A percentile compares a stretch with the other conserved stretches of the same genome.
These are phyloP conservation scores for Botryotinia convoluta DNA, from an alignment of 2,329 filamentous ascomycete species.

Conservation along the genomic window DNA sequence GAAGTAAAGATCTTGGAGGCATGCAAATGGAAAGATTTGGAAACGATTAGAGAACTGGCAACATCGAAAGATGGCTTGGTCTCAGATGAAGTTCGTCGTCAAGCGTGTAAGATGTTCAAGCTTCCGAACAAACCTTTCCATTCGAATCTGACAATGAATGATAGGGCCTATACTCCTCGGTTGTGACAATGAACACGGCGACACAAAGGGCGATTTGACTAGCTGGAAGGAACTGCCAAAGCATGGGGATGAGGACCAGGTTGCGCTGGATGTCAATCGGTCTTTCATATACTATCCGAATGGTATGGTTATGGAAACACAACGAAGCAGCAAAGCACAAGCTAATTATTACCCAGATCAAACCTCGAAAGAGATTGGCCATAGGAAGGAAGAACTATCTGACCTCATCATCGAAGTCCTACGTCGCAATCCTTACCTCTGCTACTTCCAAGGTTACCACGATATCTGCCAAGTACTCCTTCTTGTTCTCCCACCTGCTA, in stretches of 20 bases:
- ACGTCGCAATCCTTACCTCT: conserved; percentile 76
- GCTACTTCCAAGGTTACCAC: conserved; percentile 98
- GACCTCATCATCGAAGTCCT: conserved; percentile 78
- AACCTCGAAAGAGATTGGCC: conserved; percentile 64
- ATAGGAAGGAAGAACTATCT: conserved; percentile 73
- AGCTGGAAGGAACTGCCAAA: conserved; percentile 54
- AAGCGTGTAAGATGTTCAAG: conserved; percentile 65
- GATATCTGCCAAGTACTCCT: conserved; percentile 97
- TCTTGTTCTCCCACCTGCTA: conserved; percentile 68
- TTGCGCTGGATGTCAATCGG: conserved; percentile 85
- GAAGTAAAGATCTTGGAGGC: conserved; percentile 54
- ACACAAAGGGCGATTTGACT: conserved; percentile 28
- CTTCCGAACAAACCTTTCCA: neutral
- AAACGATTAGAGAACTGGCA: conserved; percentile 56
- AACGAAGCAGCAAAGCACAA: conserved; percentile 17
- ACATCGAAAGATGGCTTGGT: conserved; percentile 65
- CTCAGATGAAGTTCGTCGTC: conserved; percentile 63
- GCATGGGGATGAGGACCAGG: conserved; percentile 89
- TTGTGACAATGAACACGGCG: conserved; percentile 27
- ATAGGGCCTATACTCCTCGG: conserved; percentile 64
- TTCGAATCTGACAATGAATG: conserved; percentile 25
- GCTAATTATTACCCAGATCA: conserved; percentile 52
- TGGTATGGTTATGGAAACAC: conserved; percentile 50
- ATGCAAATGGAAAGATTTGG: conserved; percentile 56
- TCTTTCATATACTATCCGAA: conserved; percentile 97